A percentile compares a stretch with the other conserved stretches of the same genome.
These are phyloP conservation scores for Entomortierella chlamydospora DNA, from an alignment of 192 early-diverging fungal genomes.

Conservation along the genomic window DNA sequence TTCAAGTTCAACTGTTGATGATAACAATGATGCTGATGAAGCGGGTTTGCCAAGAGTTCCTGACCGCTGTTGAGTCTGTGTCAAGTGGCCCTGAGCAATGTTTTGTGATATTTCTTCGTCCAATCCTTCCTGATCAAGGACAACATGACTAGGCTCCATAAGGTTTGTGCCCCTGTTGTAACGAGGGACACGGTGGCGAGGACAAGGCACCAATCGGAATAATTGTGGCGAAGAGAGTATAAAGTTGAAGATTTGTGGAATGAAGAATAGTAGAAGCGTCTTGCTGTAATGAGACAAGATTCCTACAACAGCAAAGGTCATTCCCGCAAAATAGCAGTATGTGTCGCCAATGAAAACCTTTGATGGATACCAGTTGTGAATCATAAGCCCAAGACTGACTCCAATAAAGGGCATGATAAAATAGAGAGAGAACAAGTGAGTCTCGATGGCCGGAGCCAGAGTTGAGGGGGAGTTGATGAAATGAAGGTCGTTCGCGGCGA, in stretches of 20 bases:
- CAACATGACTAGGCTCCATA: constrained; percentile 34
- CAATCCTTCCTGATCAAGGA: constrained; percentile 29
- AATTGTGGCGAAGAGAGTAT: constrained; percentile 94
- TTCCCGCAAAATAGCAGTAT: constrained; percentile 97
- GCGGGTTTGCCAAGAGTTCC: constrained; percentile 25
- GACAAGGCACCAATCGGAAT: constrained; percentile 94
- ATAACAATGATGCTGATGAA: constrained; percentile 9
- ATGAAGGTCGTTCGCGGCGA: constrained; percentile 77
- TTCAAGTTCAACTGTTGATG: neutral
- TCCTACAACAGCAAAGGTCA: constrained; percentile 98
- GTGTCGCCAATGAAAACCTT: constrained; percentile 96
- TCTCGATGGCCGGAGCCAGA: constrained; percentile 71
- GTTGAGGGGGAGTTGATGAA: constrained; percentile 69
- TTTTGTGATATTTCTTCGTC: constrained; percentile 14
- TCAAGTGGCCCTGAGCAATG: constrained; percentile 10
- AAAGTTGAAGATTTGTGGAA: constrained; percentile 99
- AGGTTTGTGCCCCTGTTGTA: constrained; percentile 54
- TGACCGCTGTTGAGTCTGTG: neutral
- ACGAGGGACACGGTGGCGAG: constrained; percentile 93
- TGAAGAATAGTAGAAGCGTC: constrained; percentile 91
- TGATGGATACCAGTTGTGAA: constrained; percentile 95
- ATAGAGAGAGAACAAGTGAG: constrained; percentile 89
- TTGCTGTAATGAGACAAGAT: constrained; percentile 95
- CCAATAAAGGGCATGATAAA: constrained; percentile 94
- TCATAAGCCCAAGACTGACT: constrained; percentile 82